Base-by-base conservation (phyloP, 352 stramenopile species). In the Blastocystis sp. region DNA sequence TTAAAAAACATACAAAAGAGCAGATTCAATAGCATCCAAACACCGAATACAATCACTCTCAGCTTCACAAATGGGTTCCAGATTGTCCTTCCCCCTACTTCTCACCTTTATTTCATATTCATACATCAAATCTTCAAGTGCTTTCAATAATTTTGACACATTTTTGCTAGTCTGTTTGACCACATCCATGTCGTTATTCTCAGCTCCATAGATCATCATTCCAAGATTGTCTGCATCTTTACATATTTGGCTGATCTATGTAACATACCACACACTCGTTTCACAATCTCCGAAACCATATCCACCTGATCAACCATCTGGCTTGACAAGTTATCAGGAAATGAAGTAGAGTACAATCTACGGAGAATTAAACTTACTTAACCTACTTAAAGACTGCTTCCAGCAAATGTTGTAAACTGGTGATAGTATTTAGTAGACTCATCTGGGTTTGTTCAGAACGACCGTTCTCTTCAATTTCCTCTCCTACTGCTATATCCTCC, bases 151-250 rank as follows among this genome's bases (percentile, higher is more conserved):
- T 35, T 27, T 24, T 6, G 17, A 24, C 24, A 17, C 3, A 24
- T 30, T 5, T 1, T 19, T 22, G 13, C 64, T 19, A 44, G 35
- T n/a, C 56, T 51, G 22, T 22, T 76, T 17, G 2, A 76, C 64
- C 3, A 13, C 64, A 24, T 37, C 42, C 40, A 27, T 27, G 1
- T 80, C 69, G 6, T 80, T 33, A 1, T 80, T 51, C 51, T 58
- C 69, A n/a, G 15, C 17, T 54, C 33, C 37, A 37, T 80, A 80
- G 24, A 80, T 15, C 51, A 80, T 62, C 69, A 80, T 37, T 7
- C 69, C 69, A 1, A 80, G 30, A 58, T 30, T 58, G 69, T 80
- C 48, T 27, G 51, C 69, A 33, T 56, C 69, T 59, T 80, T 37
- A 17, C 69, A 80, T 11, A 58, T 17, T 54, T 35, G 33, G 7